phyloP scores from a whole-genome alignment of 495 filamentous ascomycete genomes.

The Aspergillus sclerotiicarbonarius region DNA sequence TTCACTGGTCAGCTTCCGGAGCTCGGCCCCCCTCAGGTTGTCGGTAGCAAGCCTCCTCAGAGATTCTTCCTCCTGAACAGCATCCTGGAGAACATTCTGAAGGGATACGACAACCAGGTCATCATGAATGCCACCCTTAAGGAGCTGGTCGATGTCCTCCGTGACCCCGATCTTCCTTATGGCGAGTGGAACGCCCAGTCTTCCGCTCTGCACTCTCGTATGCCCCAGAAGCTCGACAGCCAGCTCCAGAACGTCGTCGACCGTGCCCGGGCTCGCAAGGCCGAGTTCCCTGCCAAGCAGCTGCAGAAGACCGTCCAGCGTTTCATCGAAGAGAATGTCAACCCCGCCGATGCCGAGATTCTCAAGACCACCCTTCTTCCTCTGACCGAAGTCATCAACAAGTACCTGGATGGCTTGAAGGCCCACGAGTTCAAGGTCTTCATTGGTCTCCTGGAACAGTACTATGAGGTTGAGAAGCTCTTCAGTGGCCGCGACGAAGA shows the following conservation, averaged over 20 bases:
- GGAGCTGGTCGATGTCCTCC: slow-evolving; percentile 85
- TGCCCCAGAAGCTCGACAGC: slow-evolving; percentile 88
- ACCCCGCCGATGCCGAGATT: slow-evolving; percentile 62
- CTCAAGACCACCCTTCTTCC: slow-evolving; percentile 75
- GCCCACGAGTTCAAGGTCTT: slow-evolving; percentile 85
- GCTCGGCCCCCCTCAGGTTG: slow-evolving; percentile 78
- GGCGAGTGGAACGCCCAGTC: slow-evolving; percentile 95
- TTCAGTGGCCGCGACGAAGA: slow-evolving; percentile 95
- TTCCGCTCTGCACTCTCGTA: slow-evolving; percentile 90
- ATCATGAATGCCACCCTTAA: slow-evolving; percentile 89
- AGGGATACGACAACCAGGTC: slow-evolving; percentile 95
- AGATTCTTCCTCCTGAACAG: slow-evolving; percentile 71
- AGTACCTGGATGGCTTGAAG: slow-evolving; percentile 87
- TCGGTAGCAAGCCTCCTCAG: slow-evolving; percentile 91
- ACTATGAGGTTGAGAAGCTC: slow-evolving; percentile 76
- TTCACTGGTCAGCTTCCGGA: slow-evolving; percentile 91
- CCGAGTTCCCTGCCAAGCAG: slow-evolving; percentile 91
- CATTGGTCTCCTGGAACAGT: slow-evolving; percentile 70
- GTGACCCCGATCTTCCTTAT: slow-evolving; percentile 87
- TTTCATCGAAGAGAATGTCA: slow-evolving; percentile 86
- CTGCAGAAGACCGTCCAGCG: slow-evolving; percentile 77
- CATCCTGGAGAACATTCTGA: slow-evolving; percentile 84
- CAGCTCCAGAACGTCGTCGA: slow-evolving; percentile 82
- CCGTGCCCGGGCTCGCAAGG: slow-evolving; percentile 66
- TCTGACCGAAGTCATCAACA: slow-evolving; percentile 73